Conservation (phyloP, 164 flowering plant genomes). For the Platanus orientalis region DNA sequence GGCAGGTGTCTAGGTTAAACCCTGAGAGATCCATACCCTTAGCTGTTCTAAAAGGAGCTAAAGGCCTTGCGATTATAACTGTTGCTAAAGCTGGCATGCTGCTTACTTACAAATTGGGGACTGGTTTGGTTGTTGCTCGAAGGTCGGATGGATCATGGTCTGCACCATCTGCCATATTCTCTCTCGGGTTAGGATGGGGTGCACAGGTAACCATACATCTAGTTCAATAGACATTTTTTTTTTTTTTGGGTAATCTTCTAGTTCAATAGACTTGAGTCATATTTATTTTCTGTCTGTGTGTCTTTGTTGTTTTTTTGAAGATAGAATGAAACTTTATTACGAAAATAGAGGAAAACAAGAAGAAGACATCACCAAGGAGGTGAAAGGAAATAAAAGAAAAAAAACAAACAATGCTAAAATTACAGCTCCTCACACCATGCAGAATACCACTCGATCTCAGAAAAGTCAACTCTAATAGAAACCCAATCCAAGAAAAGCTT, state of each 20-base stretch:
- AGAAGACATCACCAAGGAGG: no score
- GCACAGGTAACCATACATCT: conserved; percentile 63
- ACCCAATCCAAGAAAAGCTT: no score
- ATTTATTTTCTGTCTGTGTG: background rate
- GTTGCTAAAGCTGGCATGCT: conserved; percentile 84
- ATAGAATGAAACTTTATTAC: no score
- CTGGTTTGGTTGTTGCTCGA: conserved; percentile 90
- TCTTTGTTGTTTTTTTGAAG: no score
- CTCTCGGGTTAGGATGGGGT: conserved; percentile 95
- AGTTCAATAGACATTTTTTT: background rate
- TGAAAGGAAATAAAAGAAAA: no score
- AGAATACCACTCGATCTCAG: no score
- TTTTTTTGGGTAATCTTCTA: no score
- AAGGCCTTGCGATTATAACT: conserved; percentile 82
- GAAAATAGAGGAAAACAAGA: no score
- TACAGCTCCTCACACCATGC: no score
- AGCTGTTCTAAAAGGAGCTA: conserved; percentile 79
- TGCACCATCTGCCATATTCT: conserved; percentile 86
- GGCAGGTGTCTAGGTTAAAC: conserved; percentile 67
- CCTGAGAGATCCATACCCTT: conserved; percentile 81
- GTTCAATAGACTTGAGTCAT: background rate
- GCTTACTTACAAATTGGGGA: conserved; percentile 83
- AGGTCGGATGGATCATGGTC: conserved; percentile 97
- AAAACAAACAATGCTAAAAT: no score
- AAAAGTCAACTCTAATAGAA: no score